Evolutionary conservation across 805 yeast species (phyloP).

Genomic region (Nakazawaea sp.): DNA sequence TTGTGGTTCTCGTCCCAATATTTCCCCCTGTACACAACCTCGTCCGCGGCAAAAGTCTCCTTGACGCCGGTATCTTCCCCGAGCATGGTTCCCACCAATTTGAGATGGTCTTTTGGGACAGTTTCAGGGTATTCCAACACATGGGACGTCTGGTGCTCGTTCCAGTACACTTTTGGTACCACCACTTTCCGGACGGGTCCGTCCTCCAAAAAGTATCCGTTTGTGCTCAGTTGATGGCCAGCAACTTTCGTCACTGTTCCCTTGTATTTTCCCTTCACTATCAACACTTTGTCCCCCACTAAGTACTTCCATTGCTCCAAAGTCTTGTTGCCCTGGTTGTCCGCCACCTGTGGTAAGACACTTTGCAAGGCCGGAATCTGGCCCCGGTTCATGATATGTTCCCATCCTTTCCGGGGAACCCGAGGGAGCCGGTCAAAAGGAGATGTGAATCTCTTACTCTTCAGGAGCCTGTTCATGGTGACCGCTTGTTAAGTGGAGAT

Average conservation of each 20-base stretch:
- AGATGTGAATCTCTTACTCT: constrained; percentile 24
- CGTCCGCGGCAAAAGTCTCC: constrained; percentile 74
- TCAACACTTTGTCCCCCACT: constrained; percentile 73
- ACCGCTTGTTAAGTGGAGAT: no score
- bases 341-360: constrained; percentile 21
- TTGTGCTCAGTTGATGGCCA: constrained; percentile 51
- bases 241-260: constrained; percentile 71
- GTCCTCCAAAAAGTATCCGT: constrained; percentile 61
- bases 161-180: constrained; percentile 70
- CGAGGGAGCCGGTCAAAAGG: constrained; percentile 24
- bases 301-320: constrained; percentile 54
- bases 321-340: constrained; percentile 27
- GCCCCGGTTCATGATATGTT: constrained; percentile 17
- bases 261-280: constrained; percentile 60
- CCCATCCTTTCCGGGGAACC: no score
- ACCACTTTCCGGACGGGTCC: constrained; percentile 58
- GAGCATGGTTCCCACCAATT: constrained; percentile 71
- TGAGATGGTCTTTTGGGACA: constrained; percentile 52
- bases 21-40: constrained; percentile 56
- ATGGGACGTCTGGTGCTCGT: constrained; percentile 63
- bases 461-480: no score
- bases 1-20: constrained; percentile 73
- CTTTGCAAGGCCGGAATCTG: constrained; percentile 26
- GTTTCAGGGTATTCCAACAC: constrained; percentile 63
- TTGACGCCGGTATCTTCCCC: constrained; percentile 54